These are phyloP conservation scores for Abrus precatorius DNA, from an alignment of 306 rosid genomes.

Conservation along the genomic window DNA sequence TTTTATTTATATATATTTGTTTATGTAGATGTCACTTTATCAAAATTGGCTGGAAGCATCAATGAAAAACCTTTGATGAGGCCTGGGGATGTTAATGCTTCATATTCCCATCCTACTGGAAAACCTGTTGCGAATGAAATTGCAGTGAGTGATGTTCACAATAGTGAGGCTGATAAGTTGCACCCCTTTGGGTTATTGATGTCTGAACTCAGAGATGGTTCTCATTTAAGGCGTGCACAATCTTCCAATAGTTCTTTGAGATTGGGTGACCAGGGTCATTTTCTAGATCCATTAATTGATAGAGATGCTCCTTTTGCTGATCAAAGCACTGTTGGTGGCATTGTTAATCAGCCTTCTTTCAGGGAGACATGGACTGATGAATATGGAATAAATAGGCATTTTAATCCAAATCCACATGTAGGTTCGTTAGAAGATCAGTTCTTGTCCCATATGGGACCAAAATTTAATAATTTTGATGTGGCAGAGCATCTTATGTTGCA, in stretches of 20 bases:
- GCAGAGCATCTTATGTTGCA: slow-evolving; percentile 61
- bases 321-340: slow-evolving; percentile 55
- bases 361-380: slow-evolving; percentile 61
- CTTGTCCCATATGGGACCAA: slow-evolving; percentile 54
- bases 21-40: slow-evolving; percentile 55
- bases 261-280: slow-evolving; percentile 65
- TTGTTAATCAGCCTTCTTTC: slow-evolving; percentile 56
- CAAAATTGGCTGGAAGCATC: slow-evolving; percentile 59
- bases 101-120: slow-evolving; percentile 51
- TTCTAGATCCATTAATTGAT: slow-evolving; percentile 57
- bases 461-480: slow-evolving; percentile 53
- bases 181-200: slow-evolving; percentile 77
- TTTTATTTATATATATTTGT: slow-evolving; percentile 25
- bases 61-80: slow-evolving; percentile 52
- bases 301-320: slow-evolving; percentile 53
- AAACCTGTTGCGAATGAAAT: slow-evolving; percentile 56
- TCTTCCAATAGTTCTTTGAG: slow-evolving; percentile 60
- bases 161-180: slow-evolving; percentile 62
- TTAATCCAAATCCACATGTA: slow-evolving; percentile 50
- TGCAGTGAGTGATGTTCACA: slow-evolving; percentile 48
- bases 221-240: slow-evolving; percentile 66
- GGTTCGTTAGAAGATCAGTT: slow-evolving; percentile 62
- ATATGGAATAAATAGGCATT: slow-evolving; percentile 51
- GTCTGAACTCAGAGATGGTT: slow-evolving; percentile 73
- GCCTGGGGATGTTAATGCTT: slow-evolving; percentile 47